Evolutionary conservation across 2,329 filamentous ascomycete genomes (phyloP).

Genomic region (Aspergillus ruber): DNA sequence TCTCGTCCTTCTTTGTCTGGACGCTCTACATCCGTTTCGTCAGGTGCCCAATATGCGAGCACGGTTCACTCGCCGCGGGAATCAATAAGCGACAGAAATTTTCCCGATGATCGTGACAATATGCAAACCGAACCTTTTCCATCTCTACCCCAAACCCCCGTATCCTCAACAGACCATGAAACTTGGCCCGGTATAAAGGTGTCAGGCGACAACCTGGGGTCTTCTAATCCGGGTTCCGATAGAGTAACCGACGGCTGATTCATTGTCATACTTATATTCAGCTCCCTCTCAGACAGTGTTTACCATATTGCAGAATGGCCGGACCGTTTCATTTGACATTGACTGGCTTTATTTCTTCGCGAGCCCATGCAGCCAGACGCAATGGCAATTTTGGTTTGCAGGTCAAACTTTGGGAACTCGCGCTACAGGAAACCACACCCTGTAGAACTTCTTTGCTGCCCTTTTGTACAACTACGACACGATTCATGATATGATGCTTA

Average conservation of each 20-base stretch:
- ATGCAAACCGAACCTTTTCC: constrained; percentile 29
- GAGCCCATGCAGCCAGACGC: neutral
- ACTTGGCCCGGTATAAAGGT: neutral
- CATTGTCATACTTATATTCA: too few species aligned
- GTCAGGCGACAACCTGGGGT: neutral
- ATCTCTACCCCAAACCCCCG: constrained; percentile 19
- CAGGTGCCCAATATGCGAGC: constrained; percentile 5
- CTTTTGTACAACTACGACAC: constrained; percentile 6
- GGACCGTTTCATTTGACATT: neutral
- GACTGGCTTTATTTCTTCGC: too few species aligned
- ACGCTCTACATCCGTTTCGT: constrained; percentile 4
- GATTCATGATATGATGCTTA: constrained; percentile 10
- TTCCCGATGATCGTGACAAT: constrained; percentile 6
- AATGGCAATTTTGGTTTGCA: constrained; percentile 3
- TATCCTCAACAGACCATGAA: constrained; percentile 1
- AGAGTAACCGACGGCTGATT: neutral
- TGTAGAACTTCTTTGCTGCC: neutral
- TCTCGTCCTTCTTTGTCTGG: constrained; percentile 5
- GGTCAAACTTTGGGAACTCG: constrained; percentile 2
- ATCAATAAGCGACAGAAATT: constrained; percentile 7
- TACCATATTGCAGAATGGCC: neutral
- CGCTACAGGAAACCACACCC: neutral
- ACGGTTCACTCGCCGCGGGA: constrained; percentile 6
- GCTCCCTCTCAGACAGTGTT: neutral
- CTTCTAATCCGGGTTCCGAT: neutral